Conservation (phyloP, 2,329 filamentous ascomycete genomes). For the Biscogniauxia mediterranea region DNA sequence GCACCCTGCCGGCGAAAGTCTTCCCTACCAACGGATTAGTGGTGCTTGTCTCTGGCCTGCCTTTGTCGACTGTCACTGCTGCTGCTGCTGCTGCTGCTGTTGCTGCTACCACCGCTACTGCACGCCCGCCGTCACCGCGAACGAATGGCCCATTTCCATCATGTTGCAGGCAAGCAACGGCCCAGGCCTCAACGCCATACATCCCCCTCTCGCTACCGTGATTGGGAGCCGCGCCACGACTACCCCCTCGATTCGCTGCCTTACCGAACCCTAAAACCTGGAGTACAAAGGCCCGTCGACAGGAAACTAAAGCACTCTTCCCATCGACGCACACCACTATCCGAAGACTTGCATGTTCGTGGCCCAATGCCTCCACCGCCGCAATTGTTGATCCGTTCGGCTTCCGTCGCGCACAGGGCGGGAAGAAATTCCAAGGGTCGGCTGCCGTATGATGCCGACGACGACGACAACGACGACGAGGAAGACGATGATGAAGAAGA, state of each 20-base stretch:
- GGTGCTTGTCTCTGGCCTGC: constrained; percentile 25
- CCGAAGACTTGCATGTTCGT: constrained; percentile 26
- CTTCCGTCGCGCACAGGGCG: constrained; percentile 20
- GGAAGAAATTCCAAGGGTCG: constrained; percentile 22
- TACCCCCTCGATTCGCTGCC: constrained; percentile 34
- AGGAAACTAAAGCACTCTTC: constrained; percentile 25
- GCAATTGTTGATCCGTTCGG: constrained; percentile 25
- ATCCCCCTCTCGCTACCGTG: constrained; percentile 29
- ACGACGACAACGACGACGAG: constrained; percentile 25
- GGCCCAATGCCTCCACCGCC: constrained; percentile 31
- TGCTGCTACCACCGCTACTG: no score
- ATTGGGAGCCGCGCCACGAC: constrained; percentile 31
- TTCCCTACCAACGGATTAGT: constrained; percentile 27
- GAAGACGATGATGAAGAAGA: constrained; percentile 23
- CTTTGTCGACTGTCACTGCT: constrained; percentile 12
- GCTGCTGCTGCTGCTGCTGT: no score
- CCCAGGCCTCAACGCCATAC: constrained; percentile 28
- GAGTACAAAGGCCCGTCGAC: constrained; percentile 35
- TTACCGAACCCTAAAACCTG: constrained; percentile 33
- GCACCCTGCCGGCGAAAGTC: constrained; percentile 27
- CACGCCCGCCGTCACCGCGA: constrained; percentile 20
- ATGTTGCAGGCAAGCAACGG: constrained; percentile 30
- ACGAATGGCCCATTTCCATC: constrained; percentile 33
- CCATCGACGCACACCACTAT: constrained; percentile 26
- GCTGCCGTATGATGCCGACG: constrained; percentile 19